A percentile compares a stretch with the other conserved stretches of the same genome.
phyloP scores from a whole-genome alignment of 306 rosid species.

The Castanopsis chinensis region DNA sequence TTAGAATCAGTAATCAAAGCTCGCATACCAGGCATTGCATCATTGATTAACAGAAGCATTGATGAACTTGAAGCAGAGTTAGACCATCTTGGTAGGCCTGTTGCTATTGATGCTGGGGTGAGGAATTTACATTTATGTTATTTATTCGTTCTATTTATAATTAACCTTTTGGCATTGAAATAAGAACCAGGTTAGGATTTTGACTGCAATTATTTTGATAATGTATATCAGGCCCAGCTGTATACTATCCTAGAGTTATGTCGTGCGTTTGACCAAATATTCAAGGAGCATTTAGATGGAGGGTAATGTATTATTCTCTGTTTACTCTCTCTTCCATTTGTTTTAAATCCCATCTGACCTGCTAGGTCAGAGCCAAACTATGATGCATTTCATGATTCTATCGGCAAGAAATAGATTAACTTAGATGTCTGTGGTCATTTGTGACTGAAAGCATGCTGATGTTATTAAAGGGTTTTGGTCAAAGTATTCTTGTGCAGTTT shows the following conservation, averaged over 20 bases:
- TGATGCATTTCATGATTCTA: neutral
- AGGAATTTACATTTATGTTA: constrained; percentile 1
- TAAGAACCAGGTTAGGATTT: neutral
- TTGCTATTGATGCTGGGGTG: constrained; percentile 49
- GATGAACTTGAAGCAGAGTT: constrained; percentile 44
- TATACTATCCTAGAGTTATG: constrained; percentile 53
- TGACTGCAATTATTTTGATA: neutral
- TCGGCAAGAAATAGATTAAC: neutral
- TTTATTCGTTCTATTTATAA: neutral
- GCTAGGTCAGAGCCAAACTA: neutral
- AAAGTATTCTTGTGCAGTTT: neutral
- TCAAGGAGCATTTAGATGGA: constrained; percentile 57
- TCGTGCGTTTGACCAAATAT: constrained; percentile 44
- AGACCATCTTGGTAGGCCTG: constrained; percentile 45
- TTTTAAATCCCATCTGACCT: neutral
- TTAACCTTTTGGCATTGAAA: neutral
- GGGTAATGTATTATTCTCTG: constrained; percentile 26
- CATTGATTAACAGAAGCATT: constrained; percentile 38
- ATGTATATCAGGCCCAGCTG: constrained; percentile 38
- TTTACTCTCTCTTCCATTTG: neutral
- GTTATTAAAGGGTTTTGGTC: neutral
- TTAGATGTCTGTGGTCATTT: neutral
- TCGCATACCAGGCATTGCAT: constrained; percentile 45
- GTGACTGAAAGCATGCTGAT: neutral
- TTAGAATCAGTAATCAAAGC: constrained; percentile 45